Base-by-base conservation (phyloP, 148 eudicot genomes). In the Linanthus parryae region DNA sequence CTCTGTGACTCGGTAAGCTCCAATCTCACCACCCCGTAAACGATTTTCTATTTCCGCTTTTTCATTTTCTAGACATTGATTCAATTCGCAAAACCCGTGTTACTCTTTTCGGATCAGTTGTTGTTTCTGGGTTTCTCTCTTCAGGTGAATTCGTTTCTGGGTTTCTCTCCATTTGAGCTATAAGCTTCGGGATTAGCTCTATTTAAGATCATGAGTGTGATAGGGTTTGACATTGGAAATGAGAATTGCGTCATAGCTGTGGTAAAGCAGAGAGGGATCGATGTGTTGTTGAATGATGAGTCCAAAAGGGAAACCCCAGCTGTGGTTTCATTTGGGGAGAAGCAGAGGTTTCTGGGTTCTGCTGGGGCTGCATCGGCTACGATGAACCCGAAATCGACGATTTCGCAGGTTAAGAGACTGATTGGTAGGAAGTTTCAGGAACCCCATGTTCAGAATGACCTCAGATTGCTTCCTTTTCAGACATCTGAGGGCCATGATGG, bases 221-320 rank as follows among this genome's bases (percentile, higher is more conserved):
- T 92, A 24, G 99, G 96, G 27, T 78, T 84, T 53, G 96, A 92
- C 50, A 73, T 84, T 51, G 99, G 99, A 24, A 92, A 92, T 51
- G 99, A 92, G 63, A 88, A 80, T 65, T 82, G 94, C 58, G 99
- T 92, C 3, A 74, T 92, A 42, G 94, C 78, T 2, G 76, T 64
- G 7, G 96, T 80, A 25, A 88, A 76, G 73, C 84, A 82, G 25
- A 51, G 84, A 15, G 91, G 96, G n/a, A 68, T 92, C 19, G 95
- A 92, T 66, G 95, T 92, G 28, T 38, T 92, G 55, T 62, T 87
- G 56, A 88, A 92, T 40, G 91, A 88, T 61, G 99, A 88, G 57
- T 92, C 96, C 0, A 77, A 82, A 0, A 78, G 96, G 2, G 96
- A 88, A 48, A 92, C 82, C 4, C 88, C 96, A 0, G 70, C 83